Conservation (phyloP, 164 flowering plant genomes). For the Magnolia officinalis region DNA sequence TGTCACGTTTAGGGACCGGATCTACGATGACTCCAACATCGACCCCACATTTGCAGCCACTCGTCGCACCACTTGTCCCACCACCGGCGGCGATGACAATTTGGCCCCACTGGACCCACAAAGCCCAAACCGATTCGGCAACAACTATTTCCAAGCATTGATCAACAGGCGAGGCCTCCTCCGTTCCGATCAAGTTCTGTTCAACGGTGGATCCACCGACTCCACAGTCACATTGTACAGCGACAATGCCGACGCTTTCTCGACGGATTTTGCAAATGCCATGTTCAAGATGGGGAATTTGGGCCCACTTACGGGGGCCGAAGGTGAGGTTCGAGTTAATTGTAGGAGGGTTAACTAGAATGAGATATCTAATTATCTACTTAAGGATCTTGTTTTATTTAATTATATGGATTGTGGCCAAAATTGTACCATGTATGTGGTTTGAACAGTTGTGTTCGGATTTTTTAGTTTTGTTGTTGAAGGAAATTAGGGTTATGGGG, state of each 20-base stretch:
- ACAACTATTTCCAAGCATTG: not conserved
- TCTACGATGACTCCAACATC: not conserved
- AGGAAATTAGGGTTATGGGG: no score
- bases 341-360: not conserved
- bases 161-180: not conserved
- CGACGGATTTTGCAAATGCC: not conserved
- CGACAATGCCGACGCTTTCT: not conserved
- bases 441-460: no score
- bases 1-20: not conserved
- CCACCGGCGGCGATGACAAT: not conserved
- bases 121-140: not conserved
- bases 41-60: not conserved
- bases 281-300: not conserved
- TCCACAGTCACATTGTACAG: not conserved
- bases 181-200: not conserved
- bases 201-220: not conserved
- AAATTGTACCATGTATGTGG: not conserved
- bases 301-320: not conserved
- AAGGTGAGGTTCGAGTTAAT: not conserved
- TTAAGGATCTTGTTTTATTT: not conserved
- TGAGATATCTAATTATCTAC: not conserved
- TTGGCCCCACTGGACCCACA: not conserved
- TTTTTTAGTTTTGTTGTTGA: no score
- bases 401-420: not conserved
- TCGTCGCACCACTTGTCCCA: not conserved